A percentile compares a stretch with the other conserved stretches of the same genome.
These are phyloP conservation scores for Naematelia aurantialba DNA, from an alignment of 768 basidiomycete species.

Conservation along the genomic window DNA sequence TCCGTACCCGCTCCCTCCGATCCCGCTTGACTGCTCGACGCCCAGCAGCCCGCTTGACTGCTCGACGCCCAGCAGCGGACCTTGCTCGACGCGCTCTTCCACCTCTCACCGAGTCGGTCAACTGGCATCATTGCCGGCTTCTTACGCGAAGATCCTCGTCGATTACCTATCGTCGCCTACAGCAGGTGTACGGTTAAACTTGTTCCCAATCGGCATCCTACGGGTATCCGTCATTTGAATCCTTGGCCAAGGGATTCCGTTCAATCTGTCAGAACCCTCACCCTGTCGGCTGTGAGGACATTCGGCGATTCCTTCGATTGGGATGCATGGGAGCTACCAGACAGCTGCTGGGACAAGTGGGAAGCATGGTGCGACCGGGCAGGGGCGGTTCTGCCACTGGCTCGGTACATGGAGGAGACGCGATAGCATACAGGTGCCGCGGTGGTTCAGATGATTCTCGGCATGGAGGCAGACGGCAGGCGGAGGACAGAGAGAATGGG, in stretches of 20 bases:
- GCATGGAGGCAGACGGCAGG: slow-evolving; percentile 12
- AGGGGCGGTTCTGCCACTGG: slow-evolving; percentile 16
- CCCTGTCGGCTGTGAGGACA: slow-evolving; percentile 11
- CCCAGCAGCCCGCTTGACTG: slow-evolving; percentile 10
- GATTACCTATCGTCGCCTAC: slow-evolving; percentile 14
- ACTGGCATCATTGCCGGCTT: slow-evolving; percentile 10
- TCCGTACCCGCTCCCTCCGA: slow-evolving; percentile 7
- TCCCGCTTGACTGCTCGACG: slow-evolving; percentile 13
- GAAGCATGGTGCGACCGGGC: slow-evolving; percentile 22
- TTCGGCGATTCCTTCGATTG: slow-evolving; percentile 29
- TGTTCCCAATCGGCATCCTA: slow-evolving; percentile 31
- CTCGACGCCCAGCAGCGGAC: slow-evolving; percentile 17
- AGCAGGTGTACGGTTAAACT: slow-evolving; percentile 18
- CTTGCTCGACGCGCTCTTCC: slow-evolving; percentile 23
- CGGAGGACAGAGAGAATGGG: slow-evolving; percentile 22
- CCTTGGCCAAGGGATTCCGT: slow-evolving; percentile 4
- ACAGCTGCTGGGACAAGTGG: slow-evolving; percentile 29
- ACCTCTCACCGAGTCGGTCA: slow-evolving; percentile 17
- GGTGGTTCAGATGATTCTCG: slow-evolving; percentile 29
- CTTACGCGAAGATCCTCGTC: slow-evolving; percentile 17
- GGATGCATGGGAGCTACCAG: slow-evolving; percentile 32
- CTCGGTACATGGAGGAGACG: slow-evolving; percentile 24
- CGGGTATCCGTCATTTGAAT: slow-evolving; percentile 15
- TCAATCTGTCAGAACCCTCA: slow-evolving; percentile 16
- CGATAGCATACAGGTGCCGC: slow-evolving; percentile 23